Percentiles rank a stretch among this genome's conserved stretches.
Conservation (phyloP, 2,329 filamentous ascomycete species). For the Hortaea werneckii region DNA sequence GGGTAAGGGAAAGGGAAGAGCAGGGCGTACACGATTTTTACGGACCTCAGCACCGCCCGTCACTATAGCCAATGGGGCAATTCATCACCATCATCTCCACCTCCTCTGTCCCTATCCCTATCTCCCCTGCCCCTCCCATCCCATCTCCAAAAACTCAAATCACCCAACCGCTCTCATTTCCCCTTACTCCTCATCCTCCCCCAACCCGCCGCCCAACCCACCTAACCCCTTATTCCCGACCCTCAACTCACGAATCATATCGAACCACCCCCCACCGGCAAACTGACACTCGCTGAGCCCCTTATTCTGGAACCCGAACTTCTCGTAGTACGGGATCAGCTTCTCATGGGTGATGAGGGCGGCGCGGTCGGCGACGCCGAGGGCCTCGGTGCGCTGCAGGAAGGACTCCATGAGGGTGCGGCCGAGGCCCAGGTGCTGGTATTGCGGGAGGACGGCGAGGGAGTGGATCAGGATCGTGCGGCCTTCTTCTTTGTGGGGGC, state of each 20-base stretch:
- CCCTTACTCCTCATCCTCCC: too few relatives aligned
- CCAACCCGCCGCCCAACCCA: too few relatives aligned
- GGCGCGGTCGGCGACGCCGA: slow-evolving; percentile 60
- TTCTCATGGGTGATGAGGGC: slow-evolving; percentile 68
- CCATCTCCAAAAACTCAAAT: background rate
- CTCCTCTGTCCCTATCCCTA: too few relatives aligned
- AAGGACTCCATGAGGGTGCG: slow-evolving; percentile 66
- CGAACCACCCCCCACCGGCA: slow-evolving; percentile 70
- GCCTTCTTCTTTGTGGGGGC: slow-evolving; percentile 65
- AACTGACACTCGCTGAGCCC: slow-evolving; percentile 62
- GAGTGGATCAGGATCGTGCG: slow-evolving; percentile 73
- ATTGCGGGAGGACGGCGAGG: slow-evolving; percentile 64
- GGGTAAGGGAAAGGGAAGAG: background rate
- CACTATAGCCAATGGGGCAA: too few relatives aligned
- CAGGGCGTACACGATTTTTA: background rate
- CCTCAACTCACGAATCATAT: slow-evolving; percentile 53
- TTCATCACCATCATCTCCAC: too few relatives aligned
- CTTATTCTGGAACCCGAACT: slow-evolving; percentile 59
- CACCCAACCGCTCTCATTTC: too few relatives aligned
- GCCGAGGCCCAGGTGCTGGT: slow-evolving; percentile 65
- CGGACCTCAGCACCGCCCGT: too few relatives aligned
- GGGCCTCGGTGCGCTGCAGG: slow-evolving; percentile 62
- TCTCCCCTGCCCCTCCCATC: background rate
- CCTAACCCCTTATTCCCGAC: background rate
- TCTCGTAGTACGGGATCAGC: slow-evolving; percentile 64